Base-by-base conservation (phyloP, 306 rosid genomes). In the Malus sylvestris region DNA sequence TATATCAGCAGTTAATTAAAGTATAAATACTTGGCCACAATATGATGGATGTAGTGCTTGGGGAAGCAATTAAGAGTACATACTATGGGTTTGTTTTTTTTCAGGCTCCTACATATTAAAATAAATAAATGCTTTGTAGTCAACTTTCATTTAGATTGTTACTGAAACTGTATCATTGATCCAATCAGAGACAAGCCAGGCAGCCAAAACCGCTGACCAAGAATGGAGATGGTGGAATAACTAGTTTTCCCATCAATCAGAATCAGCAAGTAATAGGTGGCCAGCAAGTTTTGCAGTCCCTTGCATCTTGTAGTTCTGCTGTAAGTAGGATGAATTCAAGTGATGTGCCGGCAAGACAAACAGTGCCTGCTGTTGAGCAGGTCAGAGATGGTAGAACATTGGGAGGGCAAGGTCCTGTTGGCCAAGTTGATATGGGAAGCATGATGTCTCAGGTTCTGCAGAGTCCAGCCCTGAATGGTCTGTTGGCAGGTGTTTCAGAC, bases 391-490 rank as follows among this genome's bases (percentile, higher is more conserved):
- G 80, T 67, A 80, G 84, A 62, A 57, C 81, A 20, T 51, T 57
- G 71, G 81, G 81, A 45, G 80, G 73, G 23, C 76, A 75, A 64
- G 82, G 78, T 79, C 61, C 78, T 76, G 77, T 55, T 78, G 86
- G 80, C 68, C 89, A 83, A 81, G 75, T 81, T 79, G 97, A 89
- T 83, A 69, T 92, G 79, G 85, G 91, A 20, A 86, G 87, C 74
- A 76, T 90, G 40, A 92, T 96, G 98, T 92, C 97, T 76, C 99
- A 92, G 90, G 97, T 87, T 78, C 82, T 96, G 85, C 90, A 88
- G 23, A 92, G 88, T 84, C 98, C 99, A 70, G 96, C 91, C 76
- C 80, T 95, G 79, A 90, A 87, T 88, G 97, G 99, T 79, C 63
- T 95, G 81, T 82, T 95, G 80, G 27, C 96, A 30, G 96, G 97